Evolutionary conservation across 1,284 basidiomycete genomes (phyloP).

Genomic region (Lentinula novae-zelandiae): DNA sequence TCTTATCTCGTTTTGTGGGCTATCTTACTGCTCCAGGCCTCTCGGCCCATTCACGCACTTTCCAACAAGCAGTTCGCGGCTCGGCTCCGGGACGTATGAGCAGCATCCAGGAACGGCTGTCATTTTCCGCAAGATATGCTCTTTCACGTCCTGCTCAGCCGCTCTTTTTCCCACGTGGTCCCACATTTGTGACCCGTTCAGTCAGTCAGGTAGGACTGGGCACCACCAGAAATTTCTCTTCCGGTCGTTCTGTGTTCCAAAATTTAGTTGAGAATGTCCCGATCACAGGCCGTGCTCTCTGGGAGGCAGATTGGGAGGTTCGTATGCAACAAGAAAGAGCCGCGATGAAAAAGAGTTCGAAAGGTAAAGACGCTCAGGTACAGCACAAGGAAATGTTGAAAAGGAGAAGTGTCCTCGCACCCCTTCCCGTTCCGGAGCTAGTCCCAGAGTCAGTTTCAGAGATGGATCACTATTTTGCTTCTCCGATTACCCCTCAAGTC

Average conservation of each 20-base stretch:
- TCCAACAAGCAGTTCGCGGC: conserved; percentile 33
- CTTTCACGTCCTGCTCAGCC: conserved; percentile 40
- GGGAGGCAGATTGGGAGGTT: conserved; percentile 66
- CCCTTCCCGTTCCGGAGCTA: conserved; percentile 1
- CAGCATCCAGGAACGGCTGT: conserved; percentile 44
- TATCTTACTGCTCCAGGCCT: conserved; percentile 57
- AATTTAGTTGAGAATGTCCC: conserved; percentile 74
- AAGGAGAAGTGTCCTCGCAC: conserved; percentile 17
- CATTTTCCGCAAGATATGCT: conserved; percentile 50
- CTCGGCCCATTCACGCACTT: conserved; percentile 30
- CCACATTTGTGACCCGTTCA: conserved; percentile 41
- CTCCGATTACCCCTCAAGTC: conserved; percentile 36
- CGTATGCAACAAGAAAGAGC: conserved; percentile 44
- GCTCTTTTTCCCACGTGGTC: conserved; percentile 54
- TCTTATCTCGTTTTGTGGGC: conserved; percentile 52
- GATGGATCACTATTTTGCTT: conserved; percentile 59
- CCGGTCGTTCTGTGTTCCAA: conserved; percentile 70
- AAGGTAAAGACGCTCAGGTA: conserved; percentile 23
- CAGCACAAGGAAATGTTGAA: conserved; percentile 28
- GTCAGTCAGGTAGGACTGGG: conserved; percentile 68
- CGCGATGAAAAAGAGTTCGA: conserved; percentile 27
- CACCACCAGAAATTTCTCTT: conserved; percentile 67
- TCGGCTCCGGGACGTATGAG: conserved; percentile 32
- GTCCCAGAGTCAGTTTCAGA: conserved; percentile 30
- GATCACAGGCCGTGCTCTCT: conserved; percentile 60